Evolutionary conservation across 768 basidiomycete genomes (phyloP).

Genomic region (Boletus rubescentipes): DNA sequence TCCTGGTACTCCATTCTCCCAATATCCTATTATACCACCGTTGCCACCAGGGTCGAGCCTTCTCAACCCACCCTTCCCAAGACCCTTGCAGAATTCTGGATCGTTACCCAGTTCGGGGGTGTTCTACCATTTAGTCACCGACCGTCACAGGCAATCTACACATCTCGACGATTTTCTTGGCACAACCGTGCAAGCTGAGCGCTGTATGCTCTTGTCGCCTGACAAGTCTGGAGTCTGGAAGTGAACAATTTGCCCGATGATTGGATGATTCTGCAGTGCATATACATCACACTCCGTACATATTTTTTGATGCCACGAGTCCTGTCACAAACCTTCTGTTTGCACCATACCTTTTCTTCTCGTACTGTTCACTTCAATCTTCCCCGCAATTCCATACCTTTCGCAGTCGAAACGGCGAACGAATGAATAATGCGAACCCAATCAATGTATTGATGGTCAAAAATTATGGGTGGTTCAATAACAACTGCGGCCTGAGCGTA

Average conservation of each 20-base stretch:
- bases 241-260: background rate
- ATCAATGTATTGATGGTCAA: background rate
- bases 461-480: background rate
- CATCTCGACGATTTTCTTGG: background rate
- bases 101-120: background rate
- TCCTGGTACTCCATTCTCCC: background rate
- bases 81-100: background rate
- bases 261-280: background rate
- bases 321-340: no score
- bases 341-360: background rate
- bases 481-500: background rate
- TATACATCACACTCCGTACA: background rate
- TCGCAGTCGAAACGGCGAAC: background rate
- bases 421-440: background rate
- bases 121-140: conserved; percentile 3
- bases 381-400: background rate
- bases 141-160: background rate
- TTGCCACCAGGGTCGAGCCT: conserved; percentile 3
- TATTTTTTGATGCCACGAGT: no score
- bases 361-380: background rate
- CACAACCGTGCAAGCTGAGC: conserved; percentile 2
- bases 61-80: background rate
- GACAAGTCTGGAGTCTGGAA: conserved; percentile 2
- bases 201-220: background rate
- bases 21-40: conserved; percentile 1